Base-by-base conservation (phyloP, 352 stramenopile genomes). In the Globisporangium radiosum region DNA sequence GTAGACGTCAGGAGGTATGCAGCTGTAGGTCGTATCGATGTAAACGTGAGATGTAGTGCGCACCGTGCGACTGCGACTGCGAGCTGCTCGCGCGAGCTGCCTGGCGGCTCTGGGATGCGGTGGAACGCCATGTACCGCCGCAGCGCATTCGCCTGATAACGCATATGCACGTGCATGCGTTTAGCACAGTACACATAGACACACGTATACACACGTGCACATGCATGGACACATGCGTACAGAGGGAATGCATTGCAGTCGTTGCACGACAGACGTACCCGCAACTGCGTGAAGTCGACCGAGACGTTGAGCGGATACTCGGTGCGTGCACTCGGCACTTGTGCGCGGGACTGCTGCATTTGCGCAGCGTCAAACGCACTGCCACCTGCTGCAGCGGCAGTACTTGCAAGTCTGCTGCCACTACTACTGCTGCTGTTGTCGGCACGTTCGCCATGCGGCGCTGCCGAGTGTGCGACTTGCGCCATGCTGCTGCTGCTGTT, bases 271-370 rank as follows among this genome's bases (percentile, higher is more conserved):
- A 15, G 14, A 49, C 71, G 59, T 57, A 91, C 81, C 64, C 62
- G 71, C 60, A 91, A 66, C 65, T 75, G 68, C 51, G 78, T 88
- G 51, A 91, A 91, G 70, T 89, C 81, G 45, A 89, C 78, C 17
- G 70, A 68, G 50, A 88, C 69, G 57, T 78, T 73, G 50, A 76
- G 47, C 50, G 78, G 78, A 63, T 89, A 91, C 62, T 86, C 71
- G 52, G 64, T 70, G 52, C 65, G 68, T 53, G 73, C 62, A 38
- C 64, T 75, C 4, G 15, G 45, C 45, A 17, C 17, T 8, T 6
- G 14, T 5, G 1, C 40, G 7, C 11, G 40, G 3, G 7, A 44
- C 40, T 44, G 40, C 40, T 19, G 45, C 17, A 17, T 50, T 17
- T 50, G 45, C 45, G 45, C n/a, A 50, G 5, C 25, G n/a, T 50